Percentiles rank a stretch among this genome's conserved stretches.
Conservation (phyloP, 345 rosid species). For the Capsella bursapastoris region DNA sequence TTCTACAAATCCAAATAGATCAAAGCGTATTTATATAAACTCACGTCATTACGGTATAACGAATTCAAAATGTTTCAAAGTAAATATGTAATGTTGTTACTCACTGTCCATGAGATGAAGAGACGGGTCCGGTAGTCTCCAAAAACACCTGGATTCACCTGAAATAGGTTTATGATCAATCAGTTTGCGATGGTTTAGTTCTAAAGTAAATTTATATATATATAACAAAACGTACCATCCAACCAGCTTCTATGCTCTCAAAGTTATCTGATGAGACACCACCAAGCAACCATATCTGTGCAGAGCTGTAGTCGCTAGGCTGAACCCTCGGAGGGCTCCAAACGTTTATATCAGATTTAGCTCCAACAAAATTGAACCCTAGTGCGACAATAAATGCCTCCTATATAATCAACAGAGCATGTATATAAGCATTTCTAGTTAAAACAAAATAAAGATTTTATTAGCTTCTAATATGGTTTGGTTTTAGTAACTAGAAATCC, state of each 20-base stretch:
- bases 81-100: slow-evolving; percentile 20
- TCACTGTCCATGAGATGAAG: slow-evolving; percentile 49
- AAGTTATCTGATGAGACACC: slow-evolving; percentile 37
- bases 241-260: slow-evolving; percentile 59
- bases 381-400: slow-evolving; percentile 38
- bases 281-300: slow-evolving; percentile 55
- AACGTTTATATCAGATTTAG: slow-evolving; percentile 51
- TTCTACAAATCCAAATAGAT: slow-evolving; percentile 27
- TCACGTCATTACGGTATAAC: neutral
- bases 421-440: neutral
- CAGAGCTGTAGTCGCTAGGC: slow-evolving; percentile 44
- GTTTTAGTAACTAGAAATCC: neutral
- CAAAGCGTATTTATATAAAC: neutral
- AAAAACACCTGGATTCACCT: slow-evolving; percentile 43
- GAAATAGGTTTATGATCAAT: neutral
- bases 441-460: neutral
- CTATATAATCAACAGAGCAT: slow-evolving; percentile 40
- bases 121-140: slow-evolving; percentile 44
- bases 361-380: slow-evolving; percentile 52
- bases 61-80: neutral
- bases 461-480: neutral
- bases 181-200: no score
- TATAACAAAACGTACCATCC: slow-evolving; percentile 45
- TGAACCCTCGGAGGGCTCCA: slow-evolving; percentile 56
- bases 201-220: no score